phyloP scores from a whole-genome alignment of 139 green algal genomes.

The Yamagishiella unicocca region DNA sequence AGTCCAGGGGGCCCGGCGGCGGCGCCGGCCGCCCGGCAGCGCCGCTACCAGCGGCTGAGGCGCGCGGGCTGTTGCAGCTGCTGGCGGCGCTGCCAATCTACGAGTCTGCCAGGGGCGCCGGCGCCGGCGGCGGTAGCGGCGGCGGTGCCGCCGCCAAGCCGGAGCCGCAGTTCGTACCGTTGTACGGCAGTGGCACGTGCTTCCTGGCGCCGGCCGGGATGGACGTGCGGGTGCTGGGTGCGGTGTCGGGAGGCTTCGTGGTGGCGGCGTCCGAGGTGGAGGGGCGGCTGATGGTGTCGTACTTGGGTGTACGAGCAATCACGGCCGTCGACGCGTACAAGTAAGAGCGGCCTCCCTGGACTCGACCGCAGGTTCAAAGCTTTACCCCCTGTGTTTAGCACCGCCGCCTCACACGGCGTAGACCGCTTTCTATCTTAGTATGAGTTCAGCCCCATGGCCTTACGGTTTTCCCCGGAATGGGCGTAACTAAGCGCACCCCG shows the following conservation, averaged over 20 bases:
- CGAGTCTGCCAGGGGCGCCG: conserved; percentile 8
- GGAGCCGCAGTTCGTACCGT: neutral
- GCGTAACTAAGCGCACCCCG: too few species aligned
- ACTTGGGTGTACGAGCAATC: conserved; percentile 56
- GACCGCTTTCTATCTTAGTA: too few species aligned
- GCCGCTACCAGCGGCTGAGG: neutral
- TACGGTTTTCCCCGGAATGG: too few species aligned
- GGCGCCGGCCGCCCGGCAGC: conserved; percentile 4
- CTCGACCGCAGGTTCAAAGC: neutral
- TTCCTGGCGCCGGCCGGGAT: conserved; percentile 43
- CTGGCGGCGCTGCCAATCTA: conserved; percentile 51
- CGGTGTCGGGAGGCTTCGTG: conserved; percentile 8
- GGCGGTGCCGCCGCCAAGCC: neutral
- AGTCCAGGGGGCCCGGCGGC: conserved; percentile 8
- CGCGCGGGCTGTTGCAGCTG: neutral
- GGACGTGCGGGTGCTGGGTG: conserved; percentile 25
- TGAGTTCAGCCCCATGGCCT: too few species aligned
- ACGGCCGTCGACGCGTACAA: conserved; percentile 53
- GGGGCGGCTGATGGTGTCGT: conserved; percentile 24
- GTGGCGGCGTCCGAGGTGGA: conserved; percentile 13
- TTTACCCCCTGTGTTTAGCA: neutral
- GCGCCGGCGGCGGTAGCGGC: neutral
- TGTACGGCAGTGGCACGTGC: conserved; percentile 1
- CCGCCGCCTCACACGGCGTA: too few species aligned
- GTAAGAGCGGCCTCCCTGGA: too few species aligned